These are phyloP conservation scores for Agroathelia rolfsii DNA, from an alignment of 1,284 basidiomycete species.

Conservation along the genomic window DNA sequence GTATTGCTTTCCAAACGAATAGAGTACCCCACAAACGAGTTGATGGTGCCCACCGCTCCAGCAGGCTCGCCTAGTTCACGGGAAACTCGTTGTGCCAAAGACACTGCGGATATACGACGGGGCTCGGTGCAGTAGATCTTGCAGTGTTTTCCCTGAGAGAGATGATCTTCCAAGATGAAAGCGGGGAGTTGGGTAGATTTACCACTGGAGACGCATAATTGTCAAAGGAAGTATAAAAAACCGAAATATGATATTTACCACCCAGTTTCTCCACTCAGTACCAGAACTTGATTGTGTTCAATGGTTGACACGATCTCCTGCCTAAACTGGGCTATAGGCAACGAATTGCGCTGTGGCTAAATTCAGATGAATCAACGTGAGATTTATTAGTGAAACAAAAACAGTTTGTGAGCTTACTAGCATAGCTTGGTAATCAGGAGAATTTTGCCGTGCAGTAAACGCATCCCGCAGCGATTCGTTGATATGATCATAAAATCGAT, in stretches of 20 bases:
- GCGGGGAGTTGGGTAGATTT: conserved; percentile 97
- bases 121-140: conserved; percentile 97
- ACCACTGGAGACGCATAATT: conserved; percentile 43
- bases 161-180: conserved; percentile 88
- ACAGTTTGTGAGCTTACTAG: conserved; percentile 59
- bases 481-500: too few species aligned
- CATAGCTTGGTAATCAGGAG: conserved; percentile 77
- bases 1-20: conserved; percentile 90
- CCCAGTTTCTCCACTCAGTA: conserved; percentile 96
- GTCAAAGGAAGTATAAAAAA: conserved; percentile 1
- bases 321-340: conserved; percentile 88
- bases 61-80: conserved; percentile 84
- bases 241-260: conserved; percentile 44
- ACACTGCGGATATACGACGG: conserved; percentile 93
- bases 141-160: conserved; percentile 75
- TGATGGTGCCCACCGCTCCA: conserved; percentile 70
- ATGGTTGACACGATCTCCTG: conserved; percentile 67
- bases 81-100: conserved; percentile 92
- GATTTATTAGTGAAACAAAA: too few species aligned
- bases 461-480: conserved; percentile 38
- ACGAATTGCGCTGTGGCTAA: conserved; percentile 57
- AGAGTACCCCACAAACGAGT: conserved; percentile 89
- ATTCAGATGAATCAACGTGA: conserved; percentile 10
- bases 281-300: conserved; percentile 77
- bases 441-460: conserved; percentile 52